These are phyloP conservation scores for Puccinia polysora DNA, from an alignment of 1,284 basidiomycete genomes.

Conservation along the genomic window DNA sequence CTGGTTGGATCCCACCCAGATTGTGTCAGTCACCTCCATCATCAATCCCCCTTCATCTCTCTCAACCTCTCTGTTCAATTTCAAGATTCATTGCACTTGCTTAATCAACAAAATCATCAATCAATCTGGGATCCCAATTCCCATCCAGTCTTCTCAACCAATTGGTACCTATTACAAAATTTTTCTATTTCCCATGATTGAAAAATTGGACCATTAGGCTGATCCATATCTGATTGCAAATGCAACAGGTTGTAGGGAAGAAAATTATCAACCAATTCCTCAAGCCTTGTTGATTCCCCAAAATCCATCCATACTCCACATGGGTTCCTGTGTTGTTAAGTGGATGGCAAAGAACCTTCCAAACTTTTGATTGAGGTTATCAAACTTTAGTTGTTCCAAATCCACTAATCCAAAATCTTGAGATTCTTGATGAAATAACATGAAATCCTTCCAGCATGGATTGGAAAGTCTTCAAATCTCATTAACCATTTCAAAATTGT, in stretches of 20 bases:
- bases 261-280: background rate
- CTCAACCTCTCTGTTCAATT: conserved; percentile 1
- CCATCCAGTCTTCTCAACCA: background rate
- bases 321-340: conserved; percentile 5
- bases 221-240: conserved; percentile 16
- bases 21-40: too few species aligned
- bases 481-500: background rate
- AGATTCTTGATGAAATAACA: background rate
- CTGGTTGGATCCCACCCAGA: too few species aligned
- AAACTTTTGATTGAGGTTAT: background rate
- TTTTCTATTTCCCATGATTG: conserved; percentile 16
- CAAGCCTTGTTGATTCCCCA: conserved; percentile 22
- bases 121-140: conserved; percentile 1
- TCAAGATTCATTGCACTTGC: conserved; percentile 30
- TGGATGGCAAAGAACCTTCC: conserved; percentile 27
- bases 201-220: conserved; percentile 1
- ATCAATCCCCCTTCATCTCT: conserved; percentile 1
- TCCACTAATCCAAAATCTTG: background rate
- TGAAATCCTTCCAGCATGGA: conserved; percentile 17
- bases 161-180: conserved; percentile 29
- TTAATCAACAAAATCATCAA: conserved; percentile 33
- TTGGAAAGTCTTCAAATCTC: conserved; percentile 13
- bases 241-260: too few species aligned
- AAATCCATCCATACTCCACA: background rate
- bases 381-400: conserved; percentile 15